These are phyloP conservation scores for Populus pruinosa DNA, from an alignment of 345 rosid genomes.

Conservation along the genomic window DNA sequence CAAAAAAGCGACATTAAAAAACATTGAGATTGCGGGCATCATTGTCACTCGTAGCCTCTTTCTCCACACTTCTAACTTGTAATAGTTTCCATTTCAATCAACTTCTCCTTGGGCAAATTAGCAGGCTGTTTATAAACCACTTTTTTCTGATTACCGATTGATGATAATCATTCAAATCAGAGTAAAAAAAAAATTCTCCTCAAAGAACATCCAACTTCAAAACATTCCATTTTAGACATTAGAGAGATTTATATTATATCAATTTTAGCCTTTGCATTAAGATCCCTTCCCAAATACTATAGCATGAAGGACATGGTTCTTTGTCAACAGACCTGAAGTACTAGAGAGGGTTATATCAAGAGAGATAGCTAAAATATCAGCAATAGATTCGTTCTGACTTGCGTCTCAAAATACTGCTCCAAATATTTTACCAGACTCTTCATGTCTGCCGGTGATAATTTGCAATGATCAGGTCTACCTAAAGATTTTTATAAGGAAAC, in stretches of 20 bases:
- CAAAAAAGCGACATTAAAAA: background rate
- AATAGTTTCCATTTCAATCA: constrained; percentile 16
- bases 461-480: too few species aligned
- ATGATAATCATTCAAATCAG: background rate
- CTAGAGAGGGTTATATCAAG: background rate
- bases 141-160: background rate
- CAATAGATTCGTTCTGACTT: background rate
- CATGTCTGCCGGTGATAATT: too few species aligned
- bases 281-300: background rate
- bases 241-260: background rate
- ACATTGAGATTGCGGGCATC: background rate
- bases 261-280: background rate
- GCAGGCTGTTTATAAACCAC: background rate
- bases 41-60: background rate
- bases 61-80: constrained; percentile 2
- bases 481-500: background rate
- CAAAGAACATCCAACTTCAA: background rate
- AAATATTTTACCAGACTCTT: too few species aligned
- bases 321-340: background rate
- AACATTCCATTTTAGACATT: background rate
- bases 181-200: background rate
- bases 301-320: background rate
- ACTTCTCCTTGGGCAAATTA: constrained; percentile 14
- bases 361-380: background rate
- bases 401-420: too few species aligned